These are phyloP conservation scores for Lichtheimia corymbifera DNA, from an alignment of 371 early-diverging fungal species.

Conservation along the genomic window DNA sequence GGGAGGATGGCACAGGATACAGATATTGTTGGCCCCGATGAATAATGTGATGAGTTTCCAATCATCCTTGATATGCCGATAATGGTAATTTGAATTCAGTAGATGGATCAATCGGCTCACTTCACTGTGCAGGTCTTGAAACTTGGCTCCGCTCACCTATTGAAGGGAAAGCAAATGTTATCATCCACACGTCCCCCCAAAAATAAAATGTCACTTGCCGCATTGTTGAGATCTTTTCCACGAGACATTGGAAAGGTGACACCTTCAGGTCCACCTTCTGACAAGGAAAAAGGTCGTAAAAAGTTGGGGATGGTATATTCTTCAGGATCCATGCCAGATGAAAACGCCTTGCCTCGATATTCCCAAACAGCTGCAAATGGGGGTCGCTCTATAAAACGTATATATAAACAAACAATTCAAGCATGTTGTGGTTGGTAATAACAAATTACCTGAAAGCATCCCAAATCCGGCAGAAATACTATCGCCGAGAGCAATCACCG, in stretches of 20 bases:
- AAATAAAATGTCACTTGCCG: slow-evolving; percentile 42
- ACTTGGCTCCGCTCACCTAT: slow-evolving; percentile 60
- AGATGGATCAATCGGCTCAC: slow-evolving; percentile 26
- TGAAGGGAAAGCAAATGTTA: background rate
- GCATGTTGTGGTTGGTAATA: background rate
- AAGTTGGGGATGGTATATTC: slow-evolving; percentile 64
- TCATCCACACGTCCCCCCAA: background rate
- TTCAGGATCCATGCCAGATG: slow-evolving; percentile 58
- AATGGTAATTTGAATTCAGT: slow-evolving; percentile 15
- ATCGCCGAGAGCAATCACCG: slow-evolving; percentile 70
- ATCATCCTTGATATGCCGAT: slow-evolving; percentile 38
- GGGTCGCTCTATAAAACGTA: slow-evolving; percentile 46
- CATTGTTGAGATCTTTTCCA: slow-evolving; percentile 62
- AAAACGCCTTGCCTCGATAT: slow-evolving; percentile 67
- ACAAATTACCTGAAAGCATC: slow-evolving; percentile 43
- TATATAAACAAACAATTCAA: background rate
- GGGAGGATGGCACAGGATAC: slow-evolving; percentile 53
- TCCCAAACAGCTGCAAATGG: slow-evolving; percentile 58
- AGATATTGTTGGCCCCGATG: slow-evolving; percentile 74
- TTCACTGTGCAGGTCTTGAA: slow-evolving; percentile 37
- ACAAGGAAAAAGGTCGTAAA: slow-evolving; percentile 40
- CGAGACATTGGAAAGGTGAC: slow-evolving; percentile 54
- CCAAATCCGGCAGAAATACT: slow-evolving; percentile 74
- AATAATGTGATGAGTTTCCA: slow-evolving; percentile 71
- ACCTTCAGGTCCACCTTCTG: slow-evolving; percentile 55